Percentiles rank a stretch among this genome's conserved stretches.
Conservation (phyloP, 2,329 filamentous ascomycete species). For the Stachybotrys chlorohalonatus region DNA sequence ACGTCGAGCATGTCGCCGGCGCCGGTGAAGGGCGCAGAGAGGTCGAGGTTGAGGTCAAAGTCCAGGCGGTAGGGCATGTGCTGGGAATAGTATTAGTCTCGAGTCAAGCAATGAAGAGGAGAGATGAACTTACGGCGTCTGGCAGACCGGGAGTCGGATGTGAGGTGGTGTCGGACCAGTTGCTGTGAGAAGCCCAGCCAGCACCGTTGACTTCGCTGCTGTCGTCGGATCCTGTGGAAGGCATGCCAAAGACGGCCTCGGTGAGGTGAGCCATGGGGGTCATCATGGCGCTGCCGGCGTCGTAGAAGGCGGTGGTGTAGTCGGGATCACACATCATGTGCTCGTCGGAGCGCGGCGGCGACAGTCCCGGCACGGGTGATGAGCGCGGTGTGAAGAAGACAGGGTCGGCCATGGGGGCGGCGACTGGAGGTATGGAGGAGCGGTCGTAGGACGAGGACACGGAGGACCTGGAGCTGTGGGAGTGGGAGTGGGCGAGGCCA, state of each 20-base stretch:
- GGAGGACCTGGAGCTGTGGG: neutral
- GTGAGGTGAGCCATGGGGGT: constrained; percentile 1
- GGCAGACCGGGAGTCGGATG: constrained; percentile 1
- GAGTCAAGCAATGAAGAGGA: neutral
- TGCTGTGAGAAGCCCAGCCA: constrained; percentile 1
- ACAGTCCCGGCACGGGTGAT: neutral
- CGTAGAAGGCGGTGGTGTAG: neutral
- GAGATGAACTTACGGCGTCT: constrained; percentile 2
- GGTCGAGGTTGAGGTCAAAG: neutral
- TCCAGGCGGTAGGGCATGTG: neutral
- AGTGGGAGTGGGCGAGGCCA: neutral
- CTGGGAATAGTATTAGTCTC: neutral
- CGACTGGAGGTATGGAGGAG: neutral
- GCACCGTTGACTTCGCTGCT: constrained; percentile 1
- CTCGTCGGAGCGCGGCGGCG: constrained; percentile 2
- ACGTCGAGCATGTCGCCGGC: constrained; percentile 2
- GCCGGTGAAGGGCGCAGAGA: neutral
- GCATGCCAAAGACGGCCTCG: neutral
- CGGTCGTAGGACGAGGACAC: constrained; percentile 2
- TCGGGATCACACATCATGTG: neutral
- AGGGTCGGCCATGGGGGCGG: neutral
- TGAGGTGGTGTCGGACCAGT: constrained; percentile 3
- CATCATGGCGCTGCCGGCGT: neutral
- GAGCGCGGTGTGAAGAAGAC: constrained; percentile 2
- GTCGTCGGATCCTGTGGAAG: neutral